Evolutionary conservation across 306 rosid genomes (phyloP), one percentile per base, ranked within the genome.

Genomic region (Begonia fuchsioides): DNA sequence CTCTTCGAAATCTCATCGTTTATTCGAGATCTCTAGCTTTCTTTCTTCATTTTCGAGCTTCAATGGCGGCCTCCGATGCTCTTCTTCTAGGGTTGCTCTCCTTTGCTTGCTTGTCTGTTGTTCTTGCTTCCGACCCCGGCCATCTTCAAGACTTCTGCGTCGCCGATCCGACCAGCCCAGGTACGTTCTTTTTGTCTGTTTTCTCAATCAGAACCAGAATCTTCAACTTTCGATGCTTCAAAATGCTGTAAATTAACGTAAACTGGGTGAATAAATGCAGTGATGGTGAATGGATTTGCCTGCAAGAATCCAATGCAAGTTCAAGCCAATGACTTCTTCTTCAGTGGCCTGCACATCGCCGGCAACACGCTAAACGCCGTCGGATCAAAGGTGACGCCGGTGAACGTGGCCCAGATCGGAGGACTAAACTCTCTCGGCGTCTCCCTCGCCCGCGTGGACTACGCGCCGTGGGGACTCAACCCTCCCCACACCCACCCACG

Each of bases 81-180:
- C 56, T 62, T 2, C 3, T 62, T 9, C 10, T 62, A 9, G 38
- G 10, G 20, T 11, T 62, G 13, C 32, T 57, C 1, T 49, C 48
- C 15, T 12, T 39, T 5, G 15, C 46, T 43, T 26, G 35, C 35
- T 55, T 60, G 26, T 60, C 60, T 8, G 17, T 55, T 2, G 53
- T 32, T n/a, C 13, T 48, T 6, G 70, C 70, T 15, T 40, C 51
- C 0, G 70, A 67, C 52, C 58, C 45, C 2, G 61, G 19, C 26
- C 70, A 70, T n/a, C 73, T 72, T 17, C 78, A 72, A 55, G 73
- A 72, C 59, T 63, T 72, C 47, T 72, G 73, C n/a, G 73, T 67
- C 12, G 70, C 67, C 5, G 73, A 72, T 56, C 15, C 47, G 16
- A 41, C 52, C 11, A 44, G 50, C 32, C 13, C 32, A 49, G 66